A percentile compares a stretch with the other conserved stretches of the same genome.
Conservation (phyloP, 2,329 filamentous ascomycete species). For the Colletotrichum endophyticum region DNA sequence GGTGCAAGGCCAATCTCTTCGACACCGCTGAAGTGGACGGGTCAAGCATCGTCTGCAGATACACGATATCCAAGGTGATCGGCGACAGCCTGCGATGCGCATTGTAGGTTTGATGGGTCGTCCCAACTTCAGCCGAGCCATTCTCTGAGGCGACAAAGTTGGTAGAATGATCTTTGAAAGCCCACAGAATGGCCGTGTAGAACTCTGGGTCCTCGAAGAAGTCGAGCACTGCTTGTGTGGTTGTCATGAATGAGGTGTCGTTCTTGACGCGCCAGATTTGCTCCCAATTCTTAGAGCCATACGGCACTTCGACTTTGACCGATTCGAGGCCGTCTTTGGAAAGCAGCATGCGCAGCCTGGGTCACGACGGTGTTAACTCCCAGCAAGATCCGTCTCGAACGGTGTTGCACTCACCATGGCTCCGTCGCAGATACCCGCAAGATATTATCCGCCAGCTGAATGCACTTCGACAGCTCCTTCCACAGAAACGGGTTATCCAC, state of each 20-base stretch:
- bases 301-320: background rate
- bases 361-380: fast-evolving
- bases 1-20: background rate
- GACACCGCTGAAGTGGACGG: background rate
- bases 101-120: background rate
- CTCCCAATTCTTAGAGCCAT: background rate
- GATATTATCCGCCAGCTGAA: conserved; percentile 20
- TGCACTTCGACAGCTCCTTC: background rate
- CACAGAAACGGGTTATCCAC: conserved; percentile 13
- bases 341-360: background rate
- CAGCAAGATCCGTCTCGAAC: background rate
- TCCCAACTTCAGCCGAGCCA: background rate
- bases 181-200: background rate
- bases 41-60: background rate
- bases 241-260: background rate
- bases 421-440: background rate
- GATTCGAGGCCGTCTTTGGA: background rate
- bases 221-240: background rate
- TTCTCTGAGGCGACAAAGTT: background rate
- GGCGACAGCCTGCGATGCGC: background rate
- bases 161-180: background rate
- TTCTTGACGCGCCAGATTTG: background rate
- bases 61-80: background rate
- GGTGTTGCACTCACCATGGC: background rate
- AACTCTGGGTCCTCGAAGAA: background rate